These are phyloP conservation scores for Lipomyces anomalus DNA, from an alignment of 805 yeast species.

Conservation along the genomic window DNA sequence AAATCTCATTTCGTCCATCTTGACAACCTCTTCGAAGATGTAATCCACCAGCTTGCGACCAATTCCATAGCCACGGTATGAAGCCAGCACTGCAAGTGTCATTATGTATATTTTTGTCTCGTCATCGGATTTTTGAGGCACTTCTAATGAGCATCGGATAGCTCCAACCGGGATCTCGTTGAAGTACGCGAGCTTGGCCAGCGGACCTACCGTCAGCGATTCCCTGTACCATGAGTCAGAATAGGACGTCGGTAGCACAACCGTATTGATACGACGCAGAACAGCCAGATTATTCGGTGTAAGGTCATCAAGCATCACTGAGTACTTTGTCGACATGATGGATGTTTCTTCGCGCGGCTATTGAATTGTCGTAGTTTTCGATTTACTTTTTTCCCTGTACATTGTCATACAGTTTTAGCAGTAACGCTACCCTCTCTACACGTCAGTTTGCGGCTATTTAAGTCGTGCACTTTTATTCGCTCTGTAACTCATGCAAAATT, in stretches of 20 bases:
- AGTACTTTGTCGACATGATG: conserved; percentile 4
- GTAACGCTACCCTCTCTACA: no score
- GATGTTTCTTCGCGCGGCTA: no score
- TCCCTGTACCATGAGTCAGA: conserved; percentile 49
- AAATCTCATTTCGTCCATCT: conserved; percentile 34
- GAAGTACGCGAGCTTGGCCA: conserved; percentile 57
- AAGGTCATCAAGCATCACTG: conserved; percentile 14
- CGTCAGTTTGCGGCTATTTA: no score
- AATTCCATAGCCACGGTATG: conserved; percentile 57
- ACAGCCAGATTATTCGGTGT: conserved; percentile 45
- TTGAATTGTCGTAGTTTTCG: no score
- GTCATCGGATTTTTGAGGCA: conserved; percentile 13
- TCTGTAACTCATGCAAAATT: no score
- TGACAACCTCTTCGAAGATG: conserved; percentile 52
- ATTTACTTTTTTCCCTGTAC: no score
- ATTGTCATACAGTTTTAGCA: no score
- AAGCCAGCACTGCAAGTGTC: conserved; percentile 58
- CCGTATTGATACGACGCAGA: conserved; percentile 51
- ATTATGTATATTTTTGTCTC: conserved; percentile 54
- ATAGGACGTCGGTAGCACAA: conserved; percentile 48
- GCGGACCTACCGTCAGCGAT: conserved; percentile 43
- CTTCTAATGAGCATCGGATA: conserved; percentile 47
- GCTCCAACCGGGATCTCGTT: conserved; percentile 80
- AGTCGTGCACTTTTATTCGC: no score
- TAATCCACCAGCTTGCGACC: conserved; percentile 55